Conservation (phyloP, 1,284 basidiomycete species). For the Termitomyces sp. region DNA sequence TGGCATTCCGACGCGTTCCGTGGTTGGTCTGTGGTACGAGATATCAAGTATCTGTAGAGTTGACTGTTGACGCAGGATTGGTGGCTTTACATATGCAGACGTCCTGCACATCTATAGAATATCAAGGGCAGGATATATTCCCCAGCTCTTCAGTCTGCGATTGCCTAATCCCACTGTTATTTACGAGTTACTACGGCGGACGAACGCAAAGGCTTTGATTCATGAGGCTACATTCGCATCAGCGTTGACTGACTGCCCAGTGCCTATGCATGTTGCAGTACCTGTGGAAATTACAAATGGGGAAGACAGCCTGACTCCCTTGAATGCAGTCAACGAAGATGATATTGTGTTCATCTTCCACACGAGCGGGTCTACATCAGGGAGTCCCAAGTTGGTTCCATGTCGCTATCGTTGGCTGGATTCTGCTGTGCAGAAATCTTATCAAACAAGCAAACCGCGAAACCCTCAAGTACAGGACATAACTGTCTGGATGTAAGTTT, state of each 20-base stretch:
- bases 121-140: conserved; percentile 56
- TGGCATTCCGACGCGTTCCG: conserved; percentile 39
- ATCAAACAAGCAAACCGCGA: conserved; percentile 43
- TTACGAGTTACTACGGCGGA: conserved; percentile 47
- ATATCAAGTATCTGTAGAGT: background rate
- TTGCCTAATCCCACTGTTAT: conserved; percentile 54
- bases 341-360: conserved; percentile 58
- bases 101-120: conserved; percentile 59
- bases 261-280: conserved; percentile 34
- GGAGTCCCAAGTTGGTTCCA: conserved; percentile 60
- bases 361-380: conserved; percentile 64
- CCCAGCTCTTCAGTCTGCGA: conserved; percentile 58
- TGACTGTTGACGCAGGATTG: conserved; percentile 38
- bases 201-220: conserved; percentile 49
- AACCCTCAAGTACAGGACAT: conserved; percentile 54
- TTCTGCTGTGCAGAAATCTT: conserved; percentile 50
- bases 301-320: conserved; percentile 33
- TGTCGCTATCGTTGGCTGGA: conserved; percentile 54
- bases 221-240: conserved; percentile 42
- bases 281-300: conserved; percentile 24
- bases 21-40: conserved; percentile 56
- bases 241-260: conserved; percentile 30
- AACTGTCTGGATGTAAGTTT: conserved; percentile 55
- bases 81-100: conserved; percentile 55
- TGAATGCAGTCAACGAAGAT: conserved; percentile 28